These are phyloP conservation scores for Epichloe hybrida DNA, from an alignment of 2,329 filamentous ascomycete genomes.

Conservation along the genomic window DNA sequence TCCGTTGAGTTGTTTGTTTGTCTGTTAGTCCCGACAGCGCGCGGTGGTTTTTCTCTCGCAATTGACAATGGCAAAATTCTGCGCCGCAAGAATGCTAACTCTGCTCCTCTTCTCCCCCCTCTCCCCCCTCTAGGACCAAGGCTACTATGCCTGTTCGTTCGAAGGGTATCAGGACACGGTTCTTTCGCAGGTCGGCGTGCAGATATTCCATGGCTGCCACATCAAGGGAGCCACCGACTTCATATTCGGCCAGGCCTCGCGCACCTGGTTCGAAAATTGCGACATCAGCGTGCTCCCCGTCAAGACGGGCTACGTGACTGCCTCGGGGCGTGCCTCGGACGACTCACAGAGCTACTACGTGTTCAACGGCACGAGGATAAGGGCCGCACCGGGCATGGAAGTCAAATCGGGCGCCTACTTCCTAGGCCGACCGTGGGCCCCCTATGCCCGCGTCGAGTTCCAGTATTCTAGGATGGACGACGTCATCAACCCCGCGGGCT, in stretches of 20 bases:
- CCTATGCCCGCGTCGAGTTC: neutral
- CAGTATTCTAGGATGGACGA: neutral
- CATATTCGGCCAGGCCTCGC: conserved; percentile 21
- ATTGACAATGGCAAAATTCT: neutral
- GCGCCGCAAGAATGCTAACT: no score
- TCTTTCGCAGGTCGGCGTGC: conserved; percentile 29
- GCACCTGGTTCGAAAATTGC: conserved; percentile 28
- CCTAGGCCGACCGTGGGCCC: neutral
- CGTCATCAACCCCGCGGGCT: neutral
- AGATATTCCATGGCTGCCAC: conserved; percentile 30
- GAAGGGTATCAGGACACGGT: conserved; percentile 37
- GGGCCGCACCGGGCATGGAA: neutral
- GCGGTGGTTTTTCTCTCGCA: neutral
- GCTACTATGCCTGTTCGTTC: conserved; percentile 34
- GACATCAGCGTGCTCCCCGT: conserved; percentile 5
- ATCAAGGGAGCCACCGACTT: conserved; percentile 34
- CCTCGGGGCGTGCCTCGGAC: neutral
- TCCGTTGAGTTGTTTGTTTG: no score
- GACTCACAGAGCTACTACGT: neutral
- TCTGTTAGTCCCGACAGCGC: no score
- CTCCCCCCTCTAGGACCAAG: conserved; percentile 7
- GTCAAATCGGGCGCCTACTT: neutral
- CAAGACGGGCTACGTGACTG: neutral
- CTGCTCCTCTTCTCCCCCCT: neutral
- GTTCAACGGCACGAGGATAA: neutral